A percentile compares a stretch with the other conserved stretches of the same genome.
Conservation (phyloP, 306 rosid genomes). For the Urtica urens region DNA sequence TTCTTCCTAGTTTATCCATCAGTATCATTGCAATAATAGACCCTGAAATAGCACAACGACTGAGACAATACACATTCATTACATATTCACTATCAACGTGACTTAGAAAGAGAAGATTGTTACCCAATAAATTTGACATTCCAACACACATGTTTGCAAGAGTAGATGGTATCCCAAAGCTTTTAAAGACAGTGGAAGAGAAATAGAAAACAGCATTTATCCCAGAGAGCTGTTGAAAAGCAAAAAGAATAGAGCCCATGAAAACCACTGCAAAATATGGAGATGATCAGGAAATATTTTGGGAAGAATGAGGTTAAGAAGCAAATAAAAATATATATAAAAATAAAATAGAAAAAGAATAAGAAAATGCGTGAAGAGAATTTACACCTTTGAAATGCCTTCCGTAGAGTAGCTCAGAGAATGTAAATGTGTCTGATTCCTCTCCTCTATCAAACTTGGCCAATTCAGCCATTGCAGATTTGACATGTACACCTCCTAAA, state of each 20-base stretch:
- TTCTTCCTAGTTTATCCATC: slow-evolving; percentile 90
- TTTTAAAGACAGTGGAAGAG: slow-evolving; percentile 70
- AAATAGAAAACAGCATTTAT: slow-evolving; percentile 82
- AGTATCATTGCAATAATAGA: slow-evolving; percentile 59
- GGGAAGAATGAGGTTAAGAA: slow-evolving; percentile 3
- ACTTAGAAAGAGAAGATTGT: slow-evolving; percentile 7
- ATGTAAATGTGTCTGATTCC: slow-evolving; percentile 33
- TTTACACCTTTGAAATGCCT: slow-evolving; percentile 46
- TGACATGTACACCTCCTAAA: slow-evolving; percentile 59
- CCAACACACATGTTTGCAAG: slow-evolving; percentile 57
- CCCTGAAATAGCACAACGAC: slow-evolving; percentile 36
- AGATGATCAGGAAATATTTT: slow-evolving; percentile 23
- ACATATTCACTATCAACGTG: slow-evolving; percentile 12
- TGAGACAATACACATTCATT: slow-evolving; percentile 14
- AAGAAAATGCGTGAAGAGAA: not conserved
- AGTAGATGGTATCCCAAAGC: slow-evolving; percentile 61
- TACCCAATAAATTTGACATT: slow-evolving; percentile 64
- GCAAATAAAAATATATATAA: no score
- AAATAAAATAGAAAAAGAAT: no score
- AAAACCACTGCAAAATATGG: slow-evolving; percentile 69
- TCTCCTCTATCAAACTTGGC: slow-evolving; percentile 56
- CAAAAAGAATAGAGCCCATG: slow-evolving; percentile 75
- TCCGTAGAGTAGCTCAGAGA: slow-evolving; percentile 47
- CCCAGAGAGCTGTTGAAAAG: slow-evolving; percentile 88
- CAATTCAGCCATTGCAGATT: slow-evolving; percentile 58